Conservation (phyloP, 805 yeast genomes). For the Huiozyma naganishii region DNA sequence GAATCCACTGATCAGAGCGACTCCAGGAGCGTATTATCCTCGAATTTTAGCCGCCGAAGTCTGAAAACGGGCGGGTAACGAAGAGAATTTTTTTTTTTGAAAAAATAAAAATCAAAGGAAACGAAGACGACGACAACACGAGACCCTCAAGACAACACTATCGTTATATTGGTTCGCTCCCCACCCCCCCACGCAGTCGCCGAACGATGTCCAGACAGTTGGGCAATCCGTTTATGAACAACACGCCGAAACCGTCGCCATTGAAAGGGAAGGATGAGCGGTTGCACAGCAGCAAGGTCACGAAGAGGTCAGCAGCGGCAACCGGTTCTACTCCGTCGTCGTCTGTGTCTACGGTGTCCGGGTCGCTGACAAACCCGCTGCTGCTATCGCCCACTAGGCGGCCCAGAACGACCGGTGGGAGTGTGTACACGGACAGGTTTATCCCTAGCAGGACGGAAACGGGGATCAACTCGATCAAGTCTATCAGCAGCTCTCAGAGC, state of each 20-base stretch:
- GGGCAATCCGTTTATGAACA: constrained; percentile 24
- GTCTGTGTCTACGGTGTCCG: too few relatives aligned
- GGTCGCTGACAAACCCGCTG: constrained; percentile 8
- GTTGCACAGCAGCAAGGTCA: constrained; percentile 4
- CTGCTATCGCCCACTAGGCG: constrained; percentile 24
- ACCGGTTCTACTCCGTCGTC: background rate
- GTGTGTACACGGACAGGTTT: constrained; percentile 67
- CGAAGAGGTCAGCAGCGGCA: background rate
- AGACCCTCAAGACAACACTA: background rate
- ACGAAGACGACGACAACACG: background rate
- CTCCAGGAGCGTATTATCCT: too few relatives aligned
- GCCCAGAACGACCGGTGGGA: constrained; percentile 24
- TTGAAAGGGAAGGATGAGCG: constrained; percentile 11
- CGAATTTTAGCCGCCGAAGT: too few relatives aligned
- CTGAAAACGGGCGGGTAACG: too few relatives aligned
- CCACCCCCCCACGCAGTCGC: too few relatives aligned
- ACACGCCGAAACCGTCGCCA: constrained; percentile 27
- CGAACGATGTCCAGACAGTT: constrained; percentile 1
- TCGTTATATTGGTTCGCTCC: too few relatives aligned
- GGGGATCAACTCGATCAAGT: constrained; percentile 78
- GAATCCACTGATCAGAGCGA: too few relatives aligned
- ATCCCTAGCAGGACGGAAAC: constrained; percentile 83
- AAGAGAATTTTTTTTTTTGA: too few relatives aligned
- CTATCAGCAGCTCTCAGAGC: constrained; percentile 13
- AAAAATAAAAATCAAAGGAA: too few relatives aligned